A percentile compares a stretch with the other conserved stretches of the same genome.
Conservation (phyloP, 2,329 filamentous ascomycete genomes). For the Fusarium denticulatum region DNA sequence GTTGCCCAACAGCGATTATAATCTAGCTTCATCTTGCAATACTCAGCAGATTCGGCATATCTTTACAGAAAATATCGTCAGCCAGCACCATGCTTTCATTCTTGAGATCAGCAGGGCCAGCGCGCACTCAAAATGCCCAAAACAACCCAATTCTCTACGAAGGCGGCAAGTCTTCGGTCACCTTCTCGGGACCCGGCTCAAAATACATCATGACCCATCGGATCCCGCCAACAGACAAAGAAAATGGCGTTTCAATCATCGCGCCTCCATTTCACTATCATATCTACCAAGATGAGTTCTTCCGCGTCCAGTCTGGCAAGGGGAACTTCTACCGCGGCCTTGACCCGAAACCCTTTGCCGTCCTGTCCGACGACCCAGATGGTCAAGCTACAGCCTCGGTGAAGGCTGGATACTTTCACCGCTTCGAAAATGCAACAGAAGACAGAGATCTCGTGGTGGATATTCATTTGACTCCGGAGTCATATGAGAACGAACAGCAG, state of each 20-base stretch:
- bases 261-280: slow-evolving; percentile 7
- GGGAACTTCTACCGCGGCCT: slow-evolving; percentile 4
- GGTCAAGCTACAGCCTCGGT: slow-evolving; percentile 1
- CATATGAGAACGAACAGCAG: slow-evolving; percentile 1
- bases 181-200: not conserved
- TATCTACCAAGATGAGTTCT: slow-evolving; percentile 11
- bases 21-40: not conserved
- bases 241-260: not conserved
- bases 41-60: not conserved
- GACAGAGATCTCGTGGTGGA: not conserved
- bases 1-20: not conserved
- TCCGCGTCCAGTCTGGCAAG: not conserved
- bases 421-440: not conserved
- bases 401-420: slow-evolving; percentile 8
- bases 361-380: not conserved
- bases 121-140: not conserved
- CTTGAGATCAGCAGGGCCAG: not conserved
- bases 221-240: not conserved
- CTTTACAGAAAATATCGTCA: too few species aligned
- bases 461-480: slow-evolving; percentile 1
- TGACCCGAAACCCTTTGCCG: not conserved
- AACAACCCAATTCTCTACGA: slow-evolving; percentile 3
- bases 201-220: slow-evolving; percentile 20
- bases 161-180: slow-evolving; percentile 1
- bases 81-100: not conserved